Evolutionary conservation across 306 rosid genomes (phyloP).

Genomic region (Citrullus mucosospermus): DNA sequence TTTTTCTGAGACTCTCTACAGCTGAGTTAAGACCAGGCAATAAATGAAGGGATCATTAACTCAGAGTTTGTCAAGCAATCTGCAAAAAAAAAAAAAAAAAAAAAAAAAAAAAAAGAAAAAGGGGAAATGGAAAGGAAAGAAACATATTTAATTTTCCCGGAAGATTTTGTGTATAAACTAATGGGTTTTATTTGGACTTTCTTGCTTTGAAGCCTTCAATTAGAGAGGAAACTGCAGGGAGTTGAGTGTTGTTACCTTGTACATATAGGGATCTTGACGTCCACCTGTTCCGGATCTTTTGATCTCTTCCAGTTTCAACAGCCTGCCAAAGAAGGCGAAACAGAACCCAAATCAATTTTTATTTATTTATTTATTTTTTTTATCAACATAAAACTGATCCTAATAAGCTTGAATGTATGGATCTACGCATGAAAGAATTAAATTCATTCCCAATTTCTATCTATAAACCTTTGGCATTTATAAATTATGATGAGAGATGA

Average conservation of each 20-base stretch:
- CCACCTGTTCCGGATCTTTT: conserved; percentile 61
- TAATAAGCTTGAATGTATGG: neutral
- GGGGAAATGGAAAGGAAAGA: neutral
- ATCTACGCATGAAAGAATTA: neutral
- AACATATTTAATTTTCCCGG: neutral
- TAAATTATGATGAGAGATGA: neutral
- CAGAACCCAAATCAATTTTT: neutral
- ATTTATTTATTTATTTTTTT: no score
- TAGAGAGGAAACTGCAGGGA: neutral
- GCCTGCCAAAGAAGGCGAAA: conserved; percentile 20
- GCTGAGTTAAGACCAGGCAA: neutral
- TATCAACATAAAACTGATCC: neutral
- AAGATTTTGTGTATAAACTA: neutral
- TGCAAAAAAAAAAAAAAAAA: neutral
- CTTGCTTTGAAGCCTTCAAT: neutral
- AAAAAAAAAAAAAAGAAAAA: no score
- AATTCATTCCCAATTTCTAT: neutral
- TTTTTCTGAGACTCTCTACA: neutral
- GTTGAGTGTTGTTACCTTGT: conserved; percentile 23
- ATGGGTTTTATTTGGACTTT: neutral
- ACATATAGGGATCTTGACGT: conserved; percentile 51
- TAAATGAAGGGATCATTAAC: neutral
- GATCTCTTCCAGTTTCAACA: conserved; percentile 39
- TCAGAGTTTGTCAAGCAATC: conserved; percentile 9
- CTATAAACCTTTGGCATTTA: neutral